Conservation (phyloP, 169 alveolate genomes). For the Besnoitia besnoiti region DNA sequence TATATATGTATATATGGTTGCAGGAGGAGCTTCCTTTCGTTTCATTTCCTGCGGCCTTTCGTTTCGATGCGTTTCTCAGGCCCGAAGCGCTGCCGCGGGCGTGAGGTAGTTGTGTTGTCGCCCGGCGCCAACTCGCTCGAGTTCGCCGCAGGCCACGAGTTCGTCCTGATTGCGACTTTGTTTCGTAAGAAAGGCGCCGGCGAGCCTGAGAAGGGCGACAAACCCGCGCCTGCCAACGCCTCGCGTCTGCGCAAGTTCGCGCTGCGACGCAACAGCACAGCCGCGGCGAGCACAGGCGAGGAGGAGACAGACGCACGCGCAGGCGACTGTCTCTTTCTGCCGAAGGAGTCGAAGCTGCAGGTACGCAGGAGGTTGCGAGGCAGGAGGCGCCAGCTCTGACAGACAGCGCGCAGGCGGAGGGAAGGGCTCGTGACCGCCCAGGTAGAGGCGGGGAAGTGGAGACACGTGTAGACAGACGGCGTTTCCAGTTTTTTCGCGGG, state of each 20-base stretch:
- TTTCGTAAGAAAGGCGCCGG: background rate
- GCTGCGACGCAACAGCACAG: background rate
- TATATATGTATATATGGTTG: background rate
- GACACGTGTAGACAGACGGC: background rate
- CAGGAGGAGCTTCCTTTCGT: too few relatives aligned
- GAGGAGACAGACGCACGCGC: background rate
- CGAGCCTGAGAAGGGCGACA: background rate
- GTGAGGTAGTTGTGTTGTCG: background rate
- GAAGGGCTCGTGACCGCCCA: too few relatives aligned
- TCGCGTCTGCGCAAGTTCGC: background rate
- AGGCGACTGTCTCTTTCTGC: background rate
- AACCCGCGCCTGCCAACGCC: too few relatives aligned
- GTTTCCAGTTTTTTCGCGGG: too few relatives aligned
- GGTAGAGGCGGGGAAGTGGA: background rate
- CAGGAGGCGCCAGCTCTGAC: background rate
- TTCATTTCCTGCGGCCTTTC: too few relatives aligned
- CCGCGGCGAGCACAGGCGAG: background rate
- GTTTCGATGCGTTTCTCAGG: background rate
- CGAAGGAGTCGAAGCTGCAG: conserved; percentile 23
- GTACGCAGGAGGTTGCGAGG: background rate
- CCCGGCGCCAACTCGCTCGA: background rate
- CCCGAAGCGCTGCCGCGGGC: conserved; percentile 28
- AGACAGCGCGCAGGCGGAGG: too few relatives aligned
- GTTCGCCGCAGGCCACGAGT: background rate
- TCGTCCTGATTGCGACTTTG: background rate